A percentile compares a stretch with the other conserved stretches of the same genome.
Conservation (phyloP, 2,329 filamentous ascomycete genomes). For the Aspergillus fijiensis region DNA sequence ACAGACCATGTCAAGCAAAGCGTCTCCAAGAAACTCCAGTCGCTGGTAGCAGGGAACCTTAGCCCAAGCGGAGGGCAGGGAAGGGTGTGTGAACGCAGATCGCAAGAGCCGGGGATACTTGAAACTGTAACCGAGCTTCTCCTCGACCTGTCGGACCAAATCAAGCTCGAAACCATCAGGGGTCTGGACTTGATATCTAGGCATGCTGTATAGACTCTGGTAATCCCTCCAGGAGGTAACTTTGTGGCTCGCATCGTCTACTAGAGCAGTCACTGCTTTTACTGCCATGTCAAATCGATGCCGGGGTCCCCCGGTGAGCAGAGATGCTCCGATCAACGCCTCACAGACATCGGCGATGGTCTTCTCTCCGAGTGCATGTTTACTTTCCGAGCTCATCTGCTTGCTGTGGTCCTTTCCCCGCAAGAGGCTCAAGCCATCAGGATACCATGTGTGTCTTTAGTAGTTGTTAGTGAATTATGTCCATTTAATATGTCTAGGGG, state of each 20-base stretch:
- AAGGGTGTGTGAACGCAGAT: conserved; percentile 86
- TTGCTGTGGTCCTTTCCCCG: conserved; percentile 66
- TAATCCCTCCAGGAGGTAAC: conserved; percentile 74
- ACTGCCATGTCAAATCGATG: conserved; percentile 61
- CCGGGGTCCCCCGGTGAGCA: conserved; percentile 54
- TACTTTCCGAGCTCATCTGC: conserved; percentile 41
- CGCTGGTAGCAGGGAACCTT: conserved; percentile 85
- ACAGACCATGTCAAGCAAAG: conserved; percentile 80
- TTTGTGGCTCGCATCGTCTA: conserved; percentile 66
- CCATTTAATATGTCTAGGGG: neutral
- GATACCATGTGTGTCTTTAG: conserved; percentile 77
- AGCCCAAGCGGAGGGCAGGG: conserved; percentile 71
- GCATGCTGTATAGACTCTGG: conserved; percentile 64
- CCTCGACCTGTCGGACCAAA: conserved; percentile 63
- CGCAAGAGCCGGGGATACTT: conserved; percentile 71
- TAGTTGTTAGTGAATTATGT: conserved; percentile 9
- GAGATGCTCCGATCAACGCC: conserved; percentile 84
- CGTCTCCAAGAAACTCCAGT: conserved; percentile 87
- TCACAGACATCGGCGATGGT: conserved; percentile 93
- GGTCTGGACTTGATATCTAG: conserved; percentile 65
- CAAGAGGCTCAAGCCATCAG: conserved; percentile 70
- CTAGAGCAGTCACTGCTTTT: conserved; percentile 59
- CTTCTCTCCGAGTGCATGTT: conserved; percentile 78
- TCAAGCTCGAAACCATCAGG: conserved; percentile 67
- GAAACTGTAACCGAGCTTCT: conserved; percentile 66